These are phyloP conservation scores for Plasmopara viticola DNA, from an alignment of 352 stramenopile genomes.

Conservation along the genomic window DNA sequence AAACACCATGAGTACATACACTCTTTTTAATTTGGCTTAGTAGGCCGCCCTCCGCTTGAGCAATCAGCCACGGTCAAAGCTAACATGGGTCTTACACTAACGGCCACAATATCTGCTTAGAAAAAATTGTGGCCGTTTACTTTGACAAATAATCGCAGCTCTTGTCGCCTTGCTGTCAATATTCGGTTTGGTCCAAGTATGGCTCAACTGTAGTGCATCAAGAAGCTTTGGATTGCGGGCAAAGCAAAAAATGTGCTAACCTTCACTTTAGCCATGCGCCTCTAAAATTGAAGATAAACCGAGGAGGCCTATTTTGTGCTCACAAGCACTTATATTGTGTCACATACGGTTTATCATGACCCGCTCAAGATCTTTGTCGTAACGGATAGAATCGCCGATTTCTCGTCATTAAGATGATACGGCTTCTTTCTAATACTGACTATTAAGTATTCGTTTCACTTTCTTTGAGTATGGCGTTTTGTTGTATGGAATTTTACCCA, in stretches of 20 bases:
- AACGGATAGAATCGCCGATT: background rate
- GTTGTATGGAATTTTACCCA: background rate
- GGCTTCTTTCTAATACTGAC: background rate
- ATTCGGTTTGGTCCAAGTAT: background rate
- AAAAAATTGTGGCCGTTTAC: too few species aligned
- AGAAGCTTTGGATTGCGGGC: background rate
- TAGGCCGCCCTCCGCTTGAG: too few species aligned
- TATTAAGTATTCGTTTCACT: background rate
- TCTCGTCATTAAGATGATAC: constrained; percentile 3
- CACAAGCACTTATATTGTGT: constrained; percentile 1
- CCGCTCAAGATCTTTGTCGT: constrained; percentile 4
- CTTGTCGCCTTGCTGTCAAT: background rate
- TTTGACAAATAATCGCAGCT: too few species aligned
- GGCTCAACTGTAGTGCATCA: background rate
- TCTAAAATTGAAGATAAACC: too few species aligned
- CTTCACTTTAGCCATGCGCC: background rate
- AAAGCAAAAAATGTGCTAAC: background rate
- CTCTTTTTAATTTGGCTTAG: too few species aligned
- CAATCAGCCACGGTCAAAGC: too few species aligned
- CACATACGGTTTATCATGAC: constrained; percentile 4
- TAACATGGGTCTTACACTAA: too few species aligned
- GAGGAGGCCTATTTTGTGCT: too few species aligned
- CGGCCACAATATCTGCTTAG: too few species aligned
- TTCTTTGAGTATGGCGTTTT: background rate
- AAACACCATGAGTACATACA: too few species aligned